Base-by-base conservation (phyloP, 495 filamentous ascomycete species). In the Tuber microsphaerosporum region DNA sequence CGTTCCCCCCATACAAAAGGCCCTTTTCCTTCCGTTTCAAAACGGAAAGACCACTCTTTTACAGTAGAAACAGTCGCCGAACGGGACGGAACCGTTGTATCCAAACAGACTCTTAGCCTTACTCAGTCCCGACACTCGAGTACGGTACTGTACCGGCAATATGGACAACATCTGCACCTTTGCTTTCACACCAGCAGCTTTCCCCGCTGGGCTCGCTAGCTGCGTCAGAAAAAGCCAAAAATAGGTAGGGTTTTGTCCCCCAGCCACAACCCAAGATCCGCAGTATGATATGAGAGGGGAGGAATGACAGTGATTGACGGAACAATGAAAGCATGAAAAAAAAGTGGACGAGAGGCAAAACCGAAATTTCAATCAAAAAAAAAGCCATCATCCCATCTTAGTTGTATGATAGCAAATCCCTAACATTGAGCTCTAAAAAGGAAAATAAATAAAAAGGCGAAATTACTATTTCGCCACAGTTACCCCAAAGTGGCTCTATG, bases 181-280 rank as follows among this genome's bases (percentile, higher is more conserved):
- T n/a, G 51, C 51, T 3, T 26, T 26, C 9, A 56, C n/a, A 20
- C 22, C n/a, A 56, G 51, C 0, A n/a, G 34, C 34, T 61, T 10
- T 5, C 20, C 20, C 7, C 20, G 20, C 3, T 56, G 8, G 46
- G 6, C 46, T 12, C 20, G 46, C 34, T 19, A 46, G 48, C 7
- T 56, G 7, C 31, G 51, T 61, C n/a, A 26, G 22, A 16, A 26
- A 56, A 3, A n/a, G 22, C 77, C 70, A 79, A 79, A 79, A 79
- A 79, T 79, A 61, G 51, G 51, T 61, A 22, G 8, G 51, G 70
- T 37, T 65, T 69, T 34, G 42, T 44, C 61, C 69, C 73, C 56
- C 76, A 77, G 76, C 73, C 76, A 77, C 73, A 65, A 69, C 26
- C 51, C 51, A 26, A 61, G 51, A n/a, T 61, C n/a, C 9, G 20